Conservation (phyloP, 2,329 filamentous ascomycete genomes). For the Balansia obtecta region DNA sequence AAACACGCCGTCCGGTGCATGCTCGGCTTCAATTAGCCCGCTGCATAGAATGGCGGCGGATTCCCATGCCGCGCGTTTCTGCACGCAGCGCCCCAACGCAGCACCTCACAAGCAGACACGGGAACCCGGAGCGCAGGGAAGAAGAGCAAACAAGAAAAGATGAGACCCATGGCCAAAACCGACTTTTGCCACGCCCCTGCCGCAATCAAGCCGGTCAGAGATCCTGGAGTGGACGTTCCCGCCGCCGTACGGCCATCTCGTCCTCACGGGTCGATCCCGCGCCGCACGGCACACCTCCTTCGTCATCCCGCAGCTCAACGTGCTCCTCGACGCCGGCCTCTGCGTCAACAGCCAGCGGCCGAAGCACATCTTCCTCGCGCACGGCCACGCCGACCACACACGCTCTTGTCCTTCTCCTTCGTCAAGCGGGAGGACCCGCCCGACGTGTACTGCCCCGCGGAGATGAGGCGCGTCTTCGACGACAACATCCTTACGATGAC, state of each 20-base stretch:
- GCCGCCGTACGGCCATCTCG: slow-evolving; percentile 26
- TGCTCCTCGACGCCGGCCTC: slow-evolving; percentile 36
- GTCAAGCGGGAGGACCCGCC: slow-evolving; percentile 31
- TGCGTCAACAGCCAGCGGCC: slow-evolving; percentile 32
- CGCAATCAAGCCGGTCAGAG: slow-evolving; percentile 30
- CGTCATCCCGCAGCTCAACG: slow-evolving; percentile 34
- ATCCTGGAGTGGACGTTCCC: slow-evolving; percentile 34
- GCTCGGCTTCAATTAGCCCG: too few species aligned
- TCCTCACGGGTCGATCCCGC: slow-evolving; percentile 33
- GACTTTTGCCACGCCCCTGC: slow-evolving; percentile 29
- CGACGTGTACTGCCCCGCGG: slow-evolving; percentile 31
- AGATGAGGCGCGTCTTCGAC: slow-evolving; percentile 27
- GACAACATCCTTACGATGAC: slow-evolving; percentile 27
- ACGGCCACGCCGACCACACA: slow-evolving; percentile 37
- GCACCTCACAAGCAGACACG: too few species aligned
- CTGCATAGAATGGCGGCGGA: too few species aligned
- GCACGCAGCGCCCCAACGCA: too few species aligned
- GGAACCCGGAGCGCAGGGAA: too few species aligned
- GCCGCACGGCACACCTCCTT: slow-evolving; percentile 41
- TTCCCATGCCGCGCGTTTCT: too few species aligned
- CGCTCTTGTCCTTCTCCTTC: slow-evolving; percentile 29
- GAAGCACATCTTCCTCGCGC: slow-evolving; percentile 37
- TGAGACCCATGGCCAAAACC: background rate
- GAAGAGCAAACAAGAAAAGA: too few species aligned
- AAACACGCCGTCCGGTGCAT: too few species aligned